Percentiles rank a stretch among this genome's conserved stretches.
Conservation (phyloP, 495 filamentous ascomycete species). For the Neurospora cerealis region DNA sequence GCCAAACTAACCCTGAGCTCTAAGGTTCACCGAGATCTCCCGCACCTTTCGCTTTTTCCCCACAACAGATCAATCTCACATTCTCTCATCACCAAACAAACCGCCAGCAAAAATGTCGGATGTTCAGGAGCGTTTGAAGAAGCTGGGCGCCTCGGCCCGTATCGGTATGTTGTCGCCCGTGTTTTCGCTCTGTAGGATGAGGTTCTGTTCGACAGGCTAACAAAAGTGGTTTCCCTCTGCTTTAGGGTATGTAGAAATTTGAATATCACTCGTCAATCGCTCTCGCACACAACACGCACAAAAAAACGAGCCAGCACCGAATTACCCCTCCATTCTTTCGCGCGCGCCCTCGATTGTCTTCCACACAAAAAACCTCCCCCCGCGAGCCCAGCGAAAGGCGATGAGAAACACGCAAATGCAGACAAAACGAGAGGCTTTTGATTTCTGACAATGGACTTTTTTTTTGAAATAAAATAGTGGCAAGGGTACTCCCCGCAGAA, state of each 20-base stretch:
- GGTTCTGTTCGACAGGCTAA: constrained; percentile 5
- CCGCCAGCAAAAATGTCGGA: constrained; percentile 50
- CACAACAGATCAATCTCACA: constrained; percentile 6
- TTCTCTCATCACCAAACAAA: constrained; percentile 5
- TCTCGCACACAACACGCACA: neutral
- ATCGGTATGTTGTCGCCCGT: constrained; percentile 53
- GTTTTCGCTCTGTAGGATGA: neutral
- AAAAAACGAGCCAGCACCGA: neutral
- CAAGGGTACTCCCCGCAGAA: constrained; percentile 95
- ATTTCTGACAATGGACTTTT: constrained; percentile 12
- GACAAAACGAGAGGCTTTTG: neutral
- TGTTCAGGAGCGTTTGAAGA: constrained; percentile 58
- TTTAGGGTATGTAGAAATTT: constrained; percentile 5
- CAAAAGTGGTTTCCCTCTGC: neutral
- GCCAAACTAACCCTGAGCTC: neutral
- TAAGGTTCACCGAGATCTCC: constrained; percentile 14
- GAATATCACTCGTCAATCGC: neutral
- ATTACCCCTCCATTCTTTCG: neutral
- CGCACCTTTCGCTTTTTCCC: constrained; percentile 7
- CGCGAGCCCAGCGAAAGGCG: neutral
- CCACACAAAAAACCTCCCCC: neutral
- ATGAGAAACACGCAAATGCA: constrained; percentile 1
- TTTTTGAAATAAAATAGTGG: constrained; percentile 48
- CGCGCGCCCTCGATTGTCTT: neutral
- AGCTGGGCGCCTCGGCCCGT: constrained; percentile 65